These are phyloP conservation scores for Fusarium camptoceras DNA, from an alignment of 2,329 filamentous ascomycete species.

Conservation along the genomic window DNA sequence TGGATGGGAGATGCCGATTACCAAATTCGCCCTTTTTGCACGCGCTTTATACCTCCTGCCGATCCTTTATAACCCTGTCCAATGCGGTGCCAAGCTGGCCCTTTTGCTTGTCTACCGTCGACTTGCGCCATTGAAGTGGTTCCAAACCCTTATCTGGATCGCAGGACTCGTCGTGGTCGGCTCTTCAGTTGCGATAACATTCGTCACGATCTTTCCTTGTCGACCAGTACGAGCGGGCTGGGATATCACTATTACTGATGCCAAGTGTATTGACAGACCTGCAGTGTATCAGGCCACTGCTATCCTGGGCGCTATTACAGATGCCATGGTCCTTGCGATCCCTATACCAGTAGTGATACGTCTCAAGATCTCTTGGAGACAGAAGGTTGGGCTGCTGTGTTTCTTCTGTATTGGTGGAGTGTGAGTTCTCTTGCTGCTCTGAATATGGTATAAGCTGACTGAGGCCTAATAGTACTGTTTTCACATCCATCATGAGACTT, in stretches of 20 bases:
- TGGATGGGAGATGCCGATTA: background rate
- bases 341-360: background rate
- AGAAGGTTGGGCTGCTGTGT: slow-evolving; percentile 24
- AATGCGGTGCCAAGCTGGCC: background rate
- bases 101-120: background rate
- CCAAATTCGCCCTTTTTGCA: background rate
- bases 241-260: slow-evolving; percentile 12
- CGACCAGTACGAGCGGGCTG: slow-evolving; percentile 11
- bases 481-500: slow-evolving; percentile 33
- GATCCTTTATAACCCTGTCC: background rate
- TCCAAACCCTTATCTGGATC: slow-evolving; percentile 3
- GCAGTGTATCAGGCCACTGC: slow-evolving; percentile 22
- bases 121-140: background rate
- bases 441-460: background rate
- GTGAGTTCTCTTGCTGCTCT: background rate
- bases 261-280: slow-evolving; percentile 17
- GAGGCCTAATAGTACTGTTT: slow-evolving; percentile 11
- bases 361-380: slow-evolving; percentile 1
- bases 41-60: background rate
- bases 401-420: slow-evolving; percentile 20
- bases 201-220: slow-evolving; percentile 25
- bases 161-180: slow-evolving; percentile 14
- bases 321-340: background rate
- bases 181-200: slow-evolving; percentile 21
- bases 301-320: slow-evolving; percentile 3